These are phyloP conservation scores for Alternaria triticimaculans DNA, from an alignment of 2,329 filamentous ascomycete species.

Conservation along the genomic window DNA sequence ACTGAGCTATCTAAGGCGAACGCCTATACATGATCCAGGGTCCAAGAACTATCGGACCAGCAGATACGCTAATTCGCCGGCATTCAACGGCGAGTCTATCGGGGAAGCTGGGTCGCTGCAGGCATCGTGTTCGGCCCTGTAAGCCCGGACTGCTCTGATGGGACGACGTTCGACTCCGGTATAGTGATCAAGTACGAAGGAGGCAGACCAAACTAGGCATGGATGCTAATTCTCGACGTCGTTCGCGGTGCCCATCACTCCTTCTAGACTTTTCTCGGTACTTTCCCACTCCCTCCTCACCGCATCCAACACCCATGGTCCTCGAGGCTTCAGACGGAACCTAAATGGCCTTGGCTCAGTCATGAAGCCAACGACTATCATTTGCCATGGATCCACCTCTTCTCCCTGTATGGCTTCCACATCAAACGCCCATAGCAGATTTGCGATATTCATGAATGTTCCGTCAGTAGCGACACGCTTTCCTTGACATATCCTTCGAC, in stretches of 20 bases:
- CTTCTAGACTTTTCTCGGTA: constrained; percentile 5
- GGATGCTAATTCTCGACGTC: not conserved
- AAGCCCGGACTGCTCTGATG: constrained; percentile 27
- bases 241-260: constrained; percentile 3
- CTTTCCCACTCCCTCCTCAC: constrained; percentile 8
- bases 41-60: constrained; percentile 19
- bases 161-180: constrained; percentile 1
- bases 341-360: constrained; percentile 15
- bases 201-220: not conserved
- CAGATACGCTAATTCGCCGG: constrained; percentile 37
- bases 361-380: constrained; percentile 16
- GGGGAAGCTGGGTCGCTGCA: constrained; percentile 26
- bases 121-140: constrained; percentile 33
- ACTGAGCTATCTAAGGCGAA: not conserved
- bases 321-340: constrained; percentile 14
- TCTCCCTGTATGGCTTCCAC: constrained; percentile 3
- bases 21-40: not conserved
- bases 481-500: constrained; percentile 16
- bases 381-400: constrained; percentile 11
- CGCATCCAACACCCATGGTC: constrained; percentile 7
- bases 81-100: constrained; percentile 39
- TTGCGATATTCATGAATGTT: constrained; percentile 12
- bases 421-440: constrained; percentile 14
- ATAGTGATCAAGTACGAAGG: not conserved
- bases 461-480: constrained; percentile 16